phyloP scores from a whole-genome alignment of 2,329 filamentous ascomycete species.

The Trichoderma sp. region DNA sequence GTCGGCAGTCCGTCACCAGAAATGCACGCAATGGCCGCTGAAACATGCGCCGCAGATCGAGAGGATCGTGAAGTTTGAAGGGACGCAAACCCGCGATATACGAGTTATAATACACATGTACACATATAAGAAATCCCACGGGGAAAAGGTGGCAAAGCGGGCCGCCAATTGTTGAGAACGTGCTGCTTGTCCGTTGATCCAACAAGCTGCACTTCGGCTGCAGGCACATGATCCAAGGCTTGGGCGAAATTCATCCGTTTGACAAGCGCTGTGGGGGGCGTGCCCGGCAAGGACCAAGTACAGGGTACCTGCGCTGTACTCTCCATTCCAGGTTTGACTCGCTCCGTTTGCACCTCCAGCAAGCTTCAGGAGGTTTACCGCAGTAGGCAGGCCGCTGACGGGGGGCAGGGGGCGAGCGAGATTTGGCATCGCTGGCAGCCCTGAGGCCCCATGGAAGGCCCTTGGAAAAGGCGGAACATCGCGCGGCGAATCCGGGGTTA shows the following conservation, averaged over 20 bases:
- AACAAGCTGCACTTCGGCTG: slow-evolving; percentile 10
- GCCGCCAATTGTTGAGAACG: slow-evolving; percentile 19
- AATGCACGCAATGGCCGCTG: background rate
- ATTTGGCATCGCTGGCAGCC: background rate
- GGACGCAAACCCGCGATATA: background rate
- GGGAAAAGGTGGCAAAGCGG: background rate
- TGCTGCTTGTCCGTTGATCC: slow-evolving; percentile 16
- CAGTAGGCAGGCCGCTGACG: background rate
- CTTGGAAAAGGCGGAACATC: slow-evolving; percentile 1
- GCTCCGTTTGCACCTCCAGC: background rate
- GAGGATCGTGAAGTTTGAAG: background rate
- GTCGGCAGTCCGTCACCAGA: background rate
- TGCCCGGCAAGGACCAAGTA: slow-evolving; percentile 3
- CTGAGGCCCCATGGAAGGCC: background rate
- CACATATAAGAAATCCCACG: background rate
- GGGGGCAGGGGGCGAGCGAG: background rate
- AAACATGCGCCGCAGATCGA: background rate
- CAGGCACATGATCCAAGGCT: slow-evolving; percentile 18
- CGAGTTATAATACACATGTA: background rate
- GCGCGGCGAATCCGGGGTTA: slow-evolving; percentile 19
- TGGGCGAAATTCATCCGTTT: slow-evolving; percentile 14
- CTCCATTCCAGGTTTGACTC: background rate
- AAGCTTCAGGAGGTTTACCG: slow-evolving; percentile 1
- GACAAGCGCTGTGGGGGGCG: slow-evolving; percentile 17
- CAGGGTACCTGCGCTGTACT: slow-evolving; percentile 8